Evolutionary conservation across 805 yeast genomes (phyloP), one percentile per base, ranked within the genome.

Genomic region (Myxozyma geophila): DNA sequence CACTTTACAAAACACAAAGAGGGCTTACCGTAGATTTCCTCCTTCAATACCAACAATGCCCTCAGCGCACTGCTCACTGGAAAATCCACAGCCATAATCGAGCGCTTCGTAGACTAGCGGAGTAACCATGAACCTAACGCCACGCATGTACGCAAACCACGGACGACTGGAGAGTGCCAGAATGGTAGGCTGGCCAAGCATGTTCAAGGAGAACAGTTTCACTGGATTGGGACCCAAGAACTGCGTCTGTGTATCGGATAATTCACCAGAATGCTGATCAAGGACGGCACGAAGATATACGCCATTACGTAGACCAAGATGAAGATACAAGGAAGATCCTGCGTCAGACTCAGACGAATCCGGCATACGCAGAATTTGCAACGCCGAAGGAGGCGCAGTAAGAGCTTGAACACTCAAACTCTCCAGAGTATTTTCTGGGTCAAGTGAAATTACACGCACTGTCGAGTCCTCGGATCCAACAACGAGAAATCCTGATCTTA

Each of bases 291-390:
- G 78, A 1, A 87, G 86, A 75, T 88, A 90, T 1, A 92, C 84
- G 21, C 98, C 98, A 74, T 86, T 90, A n/a, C 77, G 82, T 80
- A 92, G 80, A 1, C 98, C 98, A 55, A 91, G 82, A 74, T 92
- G 96, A 10, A 89, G 80, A 63, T 77, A 80, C 2, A 77, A 64
- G 7, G 67, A 59, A 5, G 59, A 59, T 12, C 33, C 41, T 8
- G 60, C 43, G 2, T 62, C 68, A 6, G 43, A 49, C 33, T 17
- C 50, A 2, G 49, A 49, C 2, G 70, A 57, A 43, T 71, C 74
- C 7, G 62, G 59, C 79, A 77, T 74, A n/a, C 70, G 63, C 62
- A 76, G 70, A 17, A 82, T 55, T 13, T 77, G 69, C 54, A 80
- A 73, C 6, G 77, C 73, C 1, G 76, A 70, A 4, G 83, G 80